Base-by-base conservation (phyloP, 2,329 filamentous ascomycete species). In the Cucurbitaria berberidis region DNA sequence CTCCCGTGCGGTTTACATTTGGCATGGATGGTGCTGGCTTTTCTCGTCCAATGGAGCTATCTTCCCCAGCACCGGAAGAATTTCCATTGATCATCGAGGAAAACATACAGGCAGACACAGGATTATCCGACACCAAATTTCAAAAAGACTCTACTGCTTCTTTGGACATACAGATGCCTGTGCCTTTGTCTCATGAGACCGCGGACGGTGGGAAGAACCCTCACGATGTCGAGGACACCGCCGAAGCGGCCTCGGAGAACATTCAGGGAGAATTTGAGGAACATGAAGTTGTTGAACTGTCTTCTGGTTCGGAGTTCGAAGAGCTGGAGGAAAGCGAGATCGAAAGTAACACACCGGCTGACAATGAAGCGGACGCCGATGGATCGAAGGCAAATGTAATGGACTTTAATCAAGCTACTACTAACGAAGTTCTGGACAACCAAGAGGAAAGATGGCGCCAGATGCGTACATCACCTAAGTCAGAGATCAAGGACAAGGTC, bases 1-100 rank as follows among this genome's bases (percentile, higher is more conserved):
- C 70, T 2, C 71, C 73, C 38, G 59, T 75, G 7, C 59, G 72
- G 7, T 75, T 75, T 30, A 68, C 69, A 2, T 75, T 75, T 38
- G 72, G 72, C 4, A 59, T 72, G 43, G 72, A 75, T 55, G 70
- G 67, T 1, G 52, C 66, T 34, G 56, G 59, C 1, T 66, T 63
- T 38, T 71, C 64, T 8, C 60, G 63, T 11, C 62, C 53, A 7
- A 13, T 61, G 22, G 59, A 64, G 10, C 42, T 61, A 9, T 66
- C 62, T n/a, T 64, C 62, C 6, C 59, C 61, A 11, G 42, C 52
- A 21, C 61, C 56, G 22, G 54, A 59, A 51, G 48, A 52, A 3
- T n/a, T 13, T 16, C 30, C 47, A 9, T 40, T 43, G 19, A 40
- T 41, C 22, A 19, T 19, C 27, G 38, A 43, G 35, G 34, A 70